phyloP scores from a whole-genome alignment of 495 filamentous ascomycete genomes.

The Aspergillus olivimuriae region DNA sequence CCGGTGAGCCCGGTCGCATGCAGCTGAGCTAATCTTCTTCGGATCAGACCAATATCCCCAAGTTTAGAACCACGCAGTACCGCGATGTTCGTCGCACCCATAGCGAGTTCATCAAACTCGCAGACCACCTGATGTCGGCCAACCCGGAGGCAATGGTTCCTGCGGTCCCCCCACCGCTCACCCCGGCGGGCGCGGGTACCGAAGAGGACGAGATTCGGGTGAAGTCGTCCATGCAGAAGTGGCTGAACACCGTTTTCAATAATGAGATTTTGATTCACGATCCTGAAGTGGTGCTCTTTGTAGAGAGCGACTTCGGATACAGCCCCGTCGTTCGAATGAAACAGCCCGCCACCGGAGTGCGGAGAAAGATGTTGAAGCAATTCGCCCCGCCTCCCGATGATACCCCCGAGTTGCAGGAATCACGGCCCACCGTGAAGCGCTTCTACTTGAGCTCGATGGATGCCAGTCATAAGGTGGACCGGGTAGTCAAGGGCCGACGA shows the following conservation, averaged over 20 bases:
- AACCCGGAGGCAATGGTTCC: slow-evolving; percentile 98
- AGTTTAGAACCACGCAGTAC: slow-evolving; percentile 96
- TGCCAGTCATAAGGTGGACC: slow-evolving; percentile 88
- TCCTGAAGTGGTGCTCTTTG: slow-evolving; percentile 94
- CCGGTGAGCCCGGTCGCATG: slow-evolving; percentile 4
- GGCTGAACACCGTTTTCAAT: slow-evolving; percentile 86
- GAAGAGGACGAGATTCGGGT: slow-evolving; percentile 92
- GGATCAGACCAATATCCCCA: slow-evolving; percentile 86
- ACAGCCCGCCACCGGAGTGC: slow-evolving; percentile 93
- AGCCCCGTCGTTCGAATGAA: slow-evolving; percentile 92
- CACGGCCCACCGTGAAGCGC: slow-evolving; percentile 84
- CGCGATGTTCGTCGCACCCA: slow-evolving; percentile 94
- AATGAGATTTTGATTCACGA: slow-evolving; percentile 92
- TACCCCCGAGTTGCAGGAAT: slow-evolving; percentile 86
- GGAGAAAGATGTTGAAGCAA: slow-evolving; percentile 93
- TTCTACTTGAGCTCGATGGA: slow-evolving; percentile 97
- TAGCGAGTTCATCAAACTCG: slow-evolving; percentile 90
- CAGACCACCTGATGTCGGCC: slow-evolving; percentile 87
- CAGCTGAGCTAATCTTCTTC: not conserved
- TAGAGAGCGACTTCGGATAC: slow-evolving; percentile 97
- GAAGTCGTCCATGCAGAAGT: slow-evolving; percentile 83
- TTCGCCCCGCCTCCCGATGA: slow-evolving; percentile 98
- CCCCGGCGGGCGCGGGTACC: slow-evolving; percentile 90
- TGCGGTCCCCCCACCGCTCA: slow-evolving; percentile 85
- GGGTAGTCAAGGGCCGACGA: slow-evolving; percentile 84